Evolutionary conservation across 2,329 filamentous ascomycete species (phyloP).

Genomic region (Cladophialophora bantiana): DNA sequence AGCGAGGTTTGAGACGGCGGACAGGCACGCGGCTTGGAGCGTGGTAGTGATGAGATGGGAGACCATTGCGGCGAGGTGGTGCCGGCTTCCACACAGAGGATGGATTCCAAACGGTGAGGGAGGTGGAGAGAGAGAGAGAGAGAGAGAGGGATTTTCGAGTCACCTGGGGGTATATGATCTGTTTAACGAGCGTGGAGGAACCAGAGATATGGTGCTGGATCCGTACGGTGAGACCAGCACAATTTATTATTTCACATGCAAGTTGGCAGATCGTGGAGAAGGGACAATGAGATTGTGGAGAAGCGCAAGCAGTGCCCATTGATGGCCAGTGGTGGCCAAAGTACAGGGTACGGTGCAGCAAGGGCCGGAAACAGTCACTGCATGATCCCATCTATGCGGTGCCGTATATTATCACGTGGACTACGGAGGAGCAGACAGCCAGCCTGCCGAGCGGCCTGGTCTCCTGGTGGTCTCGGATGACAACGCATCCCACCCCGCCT

Average conservation of each 20-base stretch:
- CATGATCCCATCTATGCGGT: neutral
- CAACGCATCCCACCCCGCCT: constrained; percentile 4
- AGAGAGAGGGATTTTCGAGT: neutral
- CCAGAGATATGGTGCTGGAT: too few relatives aligned
- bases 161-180: neutral
- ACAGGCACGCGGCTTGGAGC: constrained; percentile 70
- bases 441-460: neutral
- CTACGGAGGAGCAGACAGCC: neutral
- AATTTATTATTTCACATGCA: constrained; percentile 1
- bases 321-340: too few relatives aligned
- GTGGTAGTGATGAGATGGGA: constrained; percentile 63
- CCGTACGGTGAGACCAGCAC: neutral
- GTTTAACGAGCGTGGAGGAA: neutral
- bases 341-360: neutral
- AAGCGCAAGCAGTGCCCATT: neutral
- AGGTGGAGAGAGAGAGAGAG: neutral
- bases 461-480: neutral
- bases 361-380: neutral
- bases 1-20: constrained; percentile 72
- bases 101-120: neutral
- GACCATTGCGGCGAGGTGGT: constrained; percentile 31
- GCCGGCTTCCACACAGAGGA: neutral
- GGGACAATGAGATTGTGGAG: neutral
- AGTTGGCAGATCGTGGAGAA: constrained; percentile 2
- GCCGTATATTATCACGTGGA: neutral